These are phyloP conservation scores for Alternaria arborescens DNA, from an alignment of 2,329 filamentous ascomycete genomes.

Conservation along the genomic window DNA sequence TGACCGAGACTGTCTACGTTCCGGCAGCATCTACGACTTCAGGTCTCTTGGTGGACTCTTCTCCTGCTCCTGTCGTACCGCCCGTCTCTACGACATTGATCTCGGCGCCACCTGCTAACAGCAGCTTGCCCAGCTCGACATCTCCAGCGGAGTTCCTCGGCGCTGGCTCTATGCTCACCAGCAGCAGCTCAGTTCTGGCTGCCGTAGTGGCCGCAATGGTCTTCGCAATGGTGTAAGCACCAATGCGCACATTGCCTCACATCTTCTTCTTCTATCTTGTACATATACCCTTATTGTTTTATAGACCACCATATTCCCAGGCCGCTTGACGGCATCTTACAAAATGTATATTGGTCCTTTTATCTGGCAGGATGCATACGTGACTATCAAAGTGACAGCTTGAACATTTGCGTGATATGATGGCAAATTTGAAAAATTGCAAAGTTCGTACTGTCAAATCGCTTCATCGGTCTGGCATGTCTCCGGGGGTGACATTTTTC, in stretches of 20 bases:
- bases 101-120: conserved; percentile 35
- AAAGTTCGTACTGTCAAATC: neutral
- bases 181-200: conserved; percentile 31
- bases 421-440: neutral
- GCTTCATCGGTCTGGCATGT: neutral
- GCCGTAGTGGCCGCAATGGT: conserved; percentile 29
- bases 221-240: conserved; percentile 33
- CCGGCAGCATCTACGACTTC: conserved; percentile 21
- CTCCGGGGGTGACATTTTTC: neutral
- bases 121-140: conserved; percentile 26
- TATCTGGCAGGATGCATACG: neutral
- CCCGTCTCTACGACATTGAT: conserved; percentile 24
- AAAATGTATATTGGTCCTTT: conserved; percentile 9
- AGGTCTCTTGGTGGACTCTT: conserved; percentile 1
- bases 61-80: conserved; percentile 16
- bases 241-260: conserved; percentile 13
- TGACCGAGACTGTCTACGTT: conserved; percentile 39
- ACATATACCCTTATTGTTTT: conserved; percentile 14
- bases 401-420: neutral
- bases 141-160: conserved; percentile 35
- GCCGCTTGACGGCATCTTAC: neutral
- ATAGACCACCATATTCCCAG: conserved; percentile 13
- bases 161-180: conserved; percentile 19
- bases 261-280: conserved; percentile 14
- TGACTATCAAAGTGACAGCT: neutral